phyloP scores from a whole-genome alignment of 192 early-diverging fungal species.

The Coemansia sp. region DNA sequence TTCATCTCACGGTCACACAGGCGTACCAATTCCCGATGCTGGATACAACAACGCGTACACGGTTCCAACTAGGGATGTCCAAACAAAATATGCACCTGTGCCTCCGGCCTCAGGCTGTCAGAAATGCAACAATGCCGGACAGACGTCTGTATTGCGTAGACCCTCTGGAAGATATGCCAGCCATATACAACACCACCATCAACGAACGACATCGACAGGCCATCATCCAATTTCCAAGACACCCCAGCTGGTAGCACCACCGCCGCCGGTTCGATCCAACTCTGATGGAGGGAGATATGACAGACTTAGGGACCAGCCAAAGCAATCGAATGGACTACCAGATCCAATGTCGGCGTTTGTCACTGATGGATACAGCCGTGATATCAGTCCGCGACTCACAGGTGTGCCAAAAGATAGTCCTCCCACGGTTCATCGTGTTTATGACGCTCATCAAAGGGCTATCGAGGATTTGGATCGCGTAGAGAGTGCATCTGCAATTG shows the following conservation, averaged over 20 bases:
- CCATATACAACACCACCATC: not conserved
- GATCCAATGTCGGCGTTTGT: conserved; percentile 1
- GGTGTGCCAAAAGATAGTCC: not conserved
- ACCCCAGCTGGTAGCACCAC: not conserved
- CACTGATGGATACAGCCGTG: conserved; percentile 12
- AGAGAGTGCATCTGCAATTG: not conserved
- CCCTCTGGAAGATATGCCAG: not conserved
- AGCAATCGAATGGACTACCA: not conserved
- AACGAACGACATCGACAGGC: not conserved
- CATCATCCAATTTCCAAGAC: not conserved
- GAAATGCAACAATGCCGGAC: not conserved
- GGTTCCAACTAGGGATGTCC: not conserved
- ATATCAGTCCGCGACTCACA: not conserved
- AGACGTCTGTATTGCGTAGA: not conserved
- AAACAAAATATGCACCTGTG: not conserved
- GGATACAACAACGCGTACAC: not conserved
- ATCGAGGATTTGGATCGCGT: not conserved
- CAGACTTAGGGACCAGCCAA: not conserved
- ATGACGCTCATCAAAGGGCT: not conserved
- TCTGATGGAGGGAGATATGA: not conserved
- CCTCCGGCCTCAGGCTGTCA: not conserved
- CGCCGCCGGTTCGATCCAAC: not conserved
- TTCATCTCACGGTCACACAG: not conserved
- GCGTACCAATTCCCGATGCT: not conserved
- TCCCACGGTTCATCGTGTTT: not conserved